These are phyloP conservation scores for Triadica sebifera DNA, from an alignment of 345 rosid genomes.

Conservation along the genomic window DNA sequence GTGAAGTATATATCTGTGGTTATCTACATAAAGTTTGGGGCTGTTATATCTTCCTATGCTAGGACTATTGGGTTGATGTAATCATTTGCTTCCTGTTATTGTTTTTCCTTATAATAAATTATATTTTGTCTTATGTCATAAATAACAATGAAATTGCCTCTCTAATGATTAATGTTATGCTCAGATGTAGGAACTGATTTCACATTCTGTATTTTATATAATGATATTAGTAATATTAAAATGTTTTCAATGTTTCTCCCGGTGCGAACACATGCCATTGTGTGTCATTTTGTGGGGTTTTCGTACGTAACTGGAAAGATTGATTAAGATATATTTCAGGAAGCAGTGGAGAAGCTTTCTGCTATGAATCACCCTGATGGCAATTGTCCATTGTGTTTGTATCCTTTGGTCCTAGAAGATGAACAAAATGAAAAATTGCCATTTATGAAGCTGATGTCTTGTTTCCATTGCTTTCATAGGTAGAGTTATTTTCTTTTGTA, in stretches of 20 bases:
- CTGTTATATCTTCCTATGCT: neutral
- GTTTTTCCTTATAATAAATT: neutral
- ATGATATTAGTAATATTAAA: neutral
- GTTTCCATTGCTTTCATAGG: slow-evolving; percentile 95
- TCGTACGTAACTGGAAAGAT: neutral
- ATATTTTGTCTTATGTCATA: neutral
- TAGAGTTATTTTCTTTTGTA: slow-evolving; percentile 24
- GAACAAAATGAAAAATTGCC: slow-evolving; percentile 43
- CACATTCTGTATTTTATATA: neutral
- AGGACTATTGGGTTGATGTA: neutral
- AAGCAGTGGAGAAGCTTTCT: slow-evolving; percentile 80
- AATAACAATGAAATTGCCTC: neutral
- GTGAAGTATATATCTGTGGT: neutral
- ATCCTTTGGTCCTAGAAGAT: slow-evolving; percentile 62
- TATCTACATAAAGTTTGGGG: neutral
- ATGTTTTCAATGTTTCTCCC: neutral
- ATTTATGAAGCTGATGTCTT: slow-evolving; percentile 98
- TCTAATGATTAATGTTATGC: neutral
- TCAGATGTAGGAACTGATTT: neutral
- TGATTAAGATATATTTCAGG: slow-evolving; percentile 46
- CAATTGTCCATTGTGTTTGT: slow-evolving; percentile 75
- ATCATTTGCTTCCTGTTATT: neutral
- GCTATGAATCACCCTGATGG: slow-evolving; percentile 89
- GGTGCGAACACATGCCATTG: neutral
- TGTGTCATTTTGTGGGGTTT: neutral